phyloP scores from a whole-genome alignment of 1,284 basidiomycete species.

The Meripilus lineatus region DNA sequence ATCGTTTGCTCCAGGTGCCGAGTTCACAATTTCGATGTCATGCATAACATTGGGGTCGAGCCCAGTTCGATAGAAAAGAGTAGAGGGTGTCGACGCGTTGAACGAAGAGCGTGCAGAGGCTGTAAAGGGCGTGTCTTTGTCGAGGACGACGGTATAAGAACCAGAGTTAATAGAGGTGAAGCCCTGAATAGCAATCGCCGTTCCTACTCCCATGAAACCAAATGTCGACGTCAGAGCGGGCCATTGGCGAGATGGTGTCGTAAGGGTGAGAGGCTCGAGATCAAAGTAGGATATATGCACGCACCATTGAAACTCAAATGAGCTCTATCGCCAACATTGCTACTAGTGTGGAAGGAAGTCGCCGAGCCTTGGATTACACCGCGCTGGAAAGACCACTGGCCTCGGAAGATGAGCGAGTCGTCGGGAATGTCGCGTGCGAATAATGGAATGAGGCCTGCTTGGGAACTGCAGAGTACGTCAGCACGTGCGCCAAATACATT shows the following conservation, averaged over 20 bases:
- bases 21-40: constrained; percentile 50
- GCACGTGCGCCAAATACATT: constrained; percentile 1
- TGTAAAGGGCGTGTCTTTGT: constrained; percentile 36
- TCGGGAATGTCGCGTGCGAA: constrained; percentile 18
- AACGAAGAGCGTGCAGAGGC: constrained; percentile 51
- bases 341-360: constrained; percentile 14
- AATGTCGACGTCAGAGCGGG: constrained; percentile 10
- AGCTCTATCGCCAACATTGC: constrained; percentile 15
- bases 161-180: constrained; percentile 48
- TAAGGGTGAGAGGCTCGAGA: constrained; percentile 16
- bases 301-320: constrained; percentile 16
- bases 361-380: constrained; percentile 19
- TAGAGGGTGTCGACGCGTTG: constrained; percentile 38
- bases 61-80: constrained; percentile 60
- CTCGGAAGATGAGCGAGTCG: constrained; percentile 20
- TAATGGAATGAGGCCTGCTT: too few relatives aligned
- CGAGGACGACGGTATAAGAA: constrained; percentile 55
- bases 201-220: constrained; percentile 34
- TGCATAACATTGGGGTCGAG: constrained; percentile 48
- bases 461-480: constrained; percentile 8
- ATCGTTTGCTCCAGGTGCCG: too few relatives aligned
- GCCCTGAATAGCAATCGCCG: constrained; percentile 53
- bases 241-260: constrained; percentile 2
- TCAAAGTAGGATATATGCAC: constrained; percentile 2
- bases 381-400: constrained; percentile 24